Evolutionary conservation across 371 early-diverging fungal species (phyloP).

Genomic region (Zychaea mexicana): DNA sequence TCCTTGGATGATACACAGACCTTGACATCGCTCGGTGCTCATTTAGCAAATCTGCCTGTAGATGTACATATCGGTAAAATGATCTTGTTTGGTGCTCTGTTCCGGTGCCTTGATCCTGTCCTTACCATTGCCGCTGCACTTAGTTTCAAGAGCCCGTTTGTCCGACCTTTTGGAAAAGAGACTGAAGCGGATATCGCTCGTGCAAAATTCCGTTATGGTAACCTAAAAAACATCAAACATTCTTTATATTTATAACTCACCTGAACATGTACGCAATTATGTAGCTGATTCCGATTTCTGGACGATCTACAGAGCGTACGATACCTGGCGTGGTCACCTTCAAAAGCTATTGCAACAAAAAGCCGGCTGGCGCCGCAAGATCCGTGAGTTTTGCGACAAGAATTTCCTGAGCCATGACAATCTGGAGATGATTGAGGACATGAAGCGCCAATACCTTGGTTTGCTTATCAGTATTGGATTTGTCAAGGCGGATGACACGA

Average conservation of each 20-base stretch:
- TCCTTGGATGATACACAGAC: conserved; percentile 46
- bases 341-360: conserved; percentile 22
- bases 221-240: background rate
- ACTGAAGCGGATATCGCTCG: conserved; percentile 58
- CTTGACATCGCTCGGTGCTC: conserved; percentile 89
- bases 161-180: conserved; percentile 75
- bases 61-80: conserved; percentile 90
- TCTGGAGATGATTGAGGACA: conserved; percentile 75
- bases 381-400: conserved; percentile 55
- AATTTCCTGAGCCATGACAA: conserved; percentile 63
- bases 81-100: conserved; percentile 81
- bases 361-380: conserved; percentile 32
- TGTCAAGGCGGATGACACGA: conserved; percentile 41
- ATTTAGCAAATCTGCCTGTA: conserved; percentile 85
- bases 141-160: conserved; percentile 71
- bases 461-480: conserved; percentile 78
- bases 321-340: conserved; percentile 61
- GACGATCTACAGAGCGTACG: conserved; percentile 76
- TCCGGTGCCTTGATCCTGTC: conserved; percentile 80
- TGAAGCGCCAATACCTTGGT: conserved; percentile 78
- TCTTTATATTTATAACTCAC: background rate
- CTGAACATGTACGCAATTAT: conserved; percentile 16
- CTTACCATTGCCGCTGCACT: conserved; percentile 82
- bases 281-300: conserved; percentile 75
- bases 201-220: conserved; percentile 46